Conservation (phyloP, 331 rosid genomes). For the Cydonia oblonga region DNA sequence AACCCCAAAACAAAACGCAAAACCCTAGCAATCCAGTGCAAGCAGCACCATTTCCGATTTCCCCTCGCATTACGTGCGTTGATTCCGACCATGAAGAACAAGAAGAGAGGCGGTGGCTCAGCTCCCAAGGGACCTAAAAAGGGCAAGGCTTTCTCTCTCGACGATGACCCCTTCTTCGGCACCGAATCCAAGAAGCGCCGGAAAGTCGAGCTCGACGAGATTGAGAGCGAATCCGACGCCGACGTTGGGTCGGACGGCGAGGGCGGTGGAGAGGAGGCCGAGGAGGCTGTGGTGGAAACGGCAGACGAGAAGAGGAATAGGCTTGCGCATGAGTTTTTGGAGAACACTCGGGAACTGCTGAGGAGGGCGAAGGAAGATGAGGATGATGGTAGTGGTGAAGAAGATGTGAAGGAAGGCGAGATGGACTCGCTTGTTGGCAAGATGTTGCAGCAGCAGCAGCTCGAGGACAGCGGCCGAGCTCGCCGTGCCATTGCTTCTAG, state of each 20-base stretch:
- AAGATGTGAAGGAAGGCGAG: constrained; percentile 38
- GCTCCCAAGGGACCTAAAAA: constrained; percentile 20
- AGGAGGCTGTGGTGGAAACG: constrained; percentile 34
- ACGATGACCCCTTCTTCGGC: constrained; percentile 46
- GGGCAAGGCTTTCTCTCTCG: constrained; percentile 16
- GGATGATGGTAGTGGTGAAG: constrained; percentile 22
- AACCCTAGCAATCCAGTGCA: neutral
- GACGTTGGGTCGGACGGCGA: constrained; percentile 16
- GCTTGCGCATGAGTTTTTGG: constrained; percentile 39
- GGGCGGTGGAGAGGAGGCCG: constrained; percentile 5
- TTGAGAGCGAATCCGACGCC: constrained; percentile 31
- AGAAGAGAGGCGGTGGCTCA: constrained; percentile 26
- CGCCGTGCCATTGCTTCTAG: constrained; percentile 66
- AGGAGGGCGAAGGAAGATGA: constrained; percentile 33
- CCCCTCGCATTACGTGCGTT: neutral
- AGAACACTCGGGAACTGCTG: constrained; percentile 24
- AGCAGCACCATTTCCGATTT: neutral
- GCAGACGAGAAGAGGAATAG: constrained; percentile 61
- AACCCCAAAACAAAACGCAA: constrained; percentile 8
- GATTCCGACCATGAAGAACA: constrained; percentile 31
- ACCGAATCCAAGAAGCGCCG: constrained; percentile 47
- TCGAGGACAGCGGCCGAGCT: constrained; percentile 73
- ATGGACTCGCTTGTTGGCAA: constrained; percentile 61
- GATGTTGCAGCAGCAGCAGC: constrained; percentile 63
- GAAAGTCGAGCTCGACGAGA: constrained; percentile 31